Evolutionary conservation across 106 monocot species (phyloP).

Genomic region (Acorus gramineus): DNA sequence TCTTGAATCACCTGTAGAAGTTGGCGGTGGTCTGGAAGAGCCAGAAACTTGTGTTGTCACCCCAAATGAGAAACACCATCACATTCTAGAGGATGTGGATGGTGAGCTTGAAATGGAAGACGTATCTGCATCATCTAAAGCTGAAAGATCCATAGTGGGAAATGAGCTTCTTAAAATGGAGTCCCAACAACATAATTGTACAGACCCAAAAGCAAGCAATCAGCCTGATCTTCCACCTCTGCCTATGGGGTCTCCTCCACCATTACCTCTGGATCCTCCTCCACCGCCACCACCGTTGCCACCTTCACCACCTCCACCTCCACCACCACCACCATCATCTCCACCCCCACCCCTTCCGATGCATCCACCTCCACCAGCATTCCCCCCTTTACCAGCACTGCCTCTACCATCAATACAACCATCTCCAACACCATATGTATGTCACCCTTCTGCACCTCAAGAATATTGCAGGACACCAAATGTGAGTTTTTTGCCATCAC

Average conservation of each 20-base stretch:
- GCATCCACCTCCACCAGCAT: conserved; percentile 26
- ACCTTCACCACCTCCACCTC: conserved; percentile 35
- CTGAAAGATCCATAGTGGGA: conserved; percentile 13
- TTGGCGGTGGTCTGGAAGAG: conserved; percentile 18
- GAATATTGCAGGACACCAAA: conserved; percentile 42
- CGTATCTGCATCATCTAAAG: conserved; percentile 29
- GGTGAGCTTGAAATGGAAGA: conserved; percentile 78
- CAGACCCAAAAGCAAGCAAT: conserved; percentile 9
- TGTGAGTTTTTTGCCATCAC: conserved; percentile 35
- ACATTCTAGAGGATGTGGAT: conserved; percentile 43
- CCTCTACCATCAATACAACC: conserved; percentile 23
- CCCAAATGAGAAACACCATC: conserved; percentile 23
- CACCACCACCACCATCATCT: conserved; percentile 32
- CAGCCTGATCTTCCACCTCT: conserved; percentile 22
- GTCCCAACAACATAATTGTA: conserved; percentile 3
- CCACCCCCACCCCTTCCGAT: conserved; percentile 25
- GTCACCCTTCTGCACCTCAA: conserved; percentile 21
- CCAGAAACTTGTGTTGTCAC: conserved; percentile 16
- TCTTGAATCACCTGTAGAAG: conserved; percentile 20
- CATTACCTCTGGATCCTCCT: conserved; percentile 45
- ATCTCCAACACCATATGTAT: conserved; percentile 24
- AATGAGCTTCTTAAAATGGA: conserved; percentile 14
- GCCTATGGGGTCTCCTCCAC: conserved; percentile 30
- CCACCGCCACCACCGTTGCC: conserved; percentile 27
- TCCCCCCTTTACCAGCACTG: conserved; percentile 28